Conservation (phyloP, 306 rosid species). For the Begonia loranthoides region DNA sequence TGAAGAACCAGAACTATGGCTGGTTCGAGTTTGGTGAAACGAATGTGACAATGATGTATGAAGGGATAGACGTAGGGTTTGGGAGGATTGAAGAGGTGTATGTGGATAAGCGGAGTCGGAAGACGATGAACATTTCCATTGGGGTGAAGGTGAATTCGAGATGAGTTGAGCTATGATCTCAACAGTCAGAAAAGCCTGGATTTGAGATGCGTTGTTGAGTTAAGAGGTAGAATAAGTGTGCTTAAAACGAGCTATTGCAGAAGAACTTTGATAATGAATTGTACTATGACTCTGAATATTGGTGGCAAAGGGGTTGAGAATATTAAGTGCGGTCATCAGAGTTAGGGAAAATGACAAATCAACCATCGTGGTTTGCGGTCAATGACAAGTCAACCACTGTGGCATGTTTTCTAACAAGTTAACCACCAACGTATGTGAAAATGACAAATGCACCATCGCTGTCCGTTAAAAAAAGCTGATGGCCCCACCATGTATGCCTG, state of each 20-base stretch:
- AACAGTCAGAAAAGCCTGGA: conserved; percentile 8
- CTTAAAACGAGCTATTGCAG: neutral
- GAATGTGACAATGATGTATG: neutral
- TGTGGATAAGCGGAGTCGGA: neutral
- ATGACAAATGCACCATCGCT: too few species aligned
- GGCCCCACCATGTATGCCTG: too few species aligned
- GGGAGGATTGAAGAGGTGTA: neutral
- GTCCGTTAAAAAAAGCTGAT: too few species aligned
- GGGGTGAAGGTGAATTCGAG: conserved; percentile 5
- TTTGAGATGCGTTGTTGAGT: conserved; percentile 3
- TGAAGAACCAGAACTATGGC: conserved; percentile 3
- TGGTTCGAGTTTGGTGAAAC: conserved; percentile 2
- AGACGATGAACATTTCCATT: neutral
- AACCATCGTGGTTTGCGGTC: too few species aligned
- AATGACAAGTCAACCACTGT: too few species aligned
- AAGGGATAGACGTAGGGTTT: conserved; percentile 1
- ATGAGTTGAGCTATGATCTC: conserved; percentile 1
- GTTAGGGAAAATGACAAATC: too few species aligned
- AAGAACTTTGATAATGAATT: neutral
- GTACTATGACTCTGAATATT: conserved; percentile 5
- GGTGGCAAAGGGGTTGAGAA: conserved; percentile 5
- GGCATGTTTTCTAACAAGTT: too few species aligned
- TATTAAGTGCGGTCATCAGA: neutral
- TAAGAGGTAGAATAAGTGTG: neutral
- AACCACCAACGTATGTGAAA: too few species aligned